Evolutionary conservation across 192 early-diverging fungal species (phyloP).

Genomic region (Linnemannia hyalina): DNA sequence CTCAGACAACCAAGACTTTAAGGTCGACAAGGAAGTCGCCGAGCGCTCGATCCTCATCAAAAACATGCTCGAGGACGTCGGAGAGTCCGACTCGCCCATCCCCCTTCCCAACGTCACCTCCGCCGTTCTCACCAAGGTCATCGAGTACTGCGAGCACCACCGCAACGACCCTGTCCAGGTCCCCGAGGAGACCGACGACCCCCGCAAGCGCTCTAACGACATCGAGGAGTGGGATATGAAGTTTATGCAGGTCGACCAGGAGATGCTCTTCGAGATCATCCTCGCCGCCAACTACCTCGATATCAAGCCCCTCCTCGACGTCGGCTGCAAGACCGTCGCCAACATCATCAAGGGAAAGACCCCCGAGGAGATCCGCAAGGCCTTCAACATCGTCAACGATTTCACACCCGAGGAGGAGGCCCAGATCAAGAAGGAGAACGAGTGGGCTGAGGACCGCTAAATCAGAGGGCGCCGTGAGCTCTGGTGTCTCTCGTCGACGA

Average conservation of each 20-base stretch:
- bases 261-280: slow-evolving; percentile 86
- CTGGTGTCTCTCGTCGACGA: too few species aligned
- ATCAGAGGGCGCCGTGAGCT: too few species aligned
- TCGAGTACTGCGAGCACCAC: slow-evolving; percentile 89
- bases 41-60: slow-evolving; percentile 82
- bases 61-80: slow-evolving; percentile 85
- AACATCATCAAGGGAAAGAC: slow-evolving; percentile 93
- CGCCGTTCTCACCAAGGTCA: slow-evolving; percentile 83
- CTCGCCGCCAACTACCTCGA: slow-evolving; percentile 91
- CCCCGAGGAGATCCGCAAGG: slow-evolving; percentile 88
- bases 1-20: slow-evolving; percentile 74
- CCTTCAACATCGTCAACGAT: slow-evolving; percentile 77
- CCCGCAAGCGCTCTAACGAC: slow-evolving; percentile 75
- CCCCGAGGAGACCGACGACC: slow-evolving; percentile 64
- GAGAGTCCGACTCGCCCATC: slow-evolving; percentile 75
- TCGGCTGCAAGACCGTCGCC: slow-evolving; percentile 87
- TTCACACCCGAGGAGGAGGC: slow-evolving; percentile 83
- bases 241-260: slow-evolving; percentile 85
- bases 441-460: slow-evolving; percentile 73
- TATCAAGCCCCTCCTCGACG: slow-evolving; percentile 76
- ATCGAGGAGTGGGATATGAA: slow-evolving; percentile 86
- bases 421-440: slow-evolving; percentile 70
- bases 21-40: slow-evolving; percentile 76
- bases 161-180: slow-evolving; percentile 73
- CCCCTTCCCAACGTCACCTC: slow-evolving; percentile 84